These are phyloP conservation scores for Arabis alpina DNA, from an alignment of 345 rosid genomes.

Conservation along the genomic window DNA sequence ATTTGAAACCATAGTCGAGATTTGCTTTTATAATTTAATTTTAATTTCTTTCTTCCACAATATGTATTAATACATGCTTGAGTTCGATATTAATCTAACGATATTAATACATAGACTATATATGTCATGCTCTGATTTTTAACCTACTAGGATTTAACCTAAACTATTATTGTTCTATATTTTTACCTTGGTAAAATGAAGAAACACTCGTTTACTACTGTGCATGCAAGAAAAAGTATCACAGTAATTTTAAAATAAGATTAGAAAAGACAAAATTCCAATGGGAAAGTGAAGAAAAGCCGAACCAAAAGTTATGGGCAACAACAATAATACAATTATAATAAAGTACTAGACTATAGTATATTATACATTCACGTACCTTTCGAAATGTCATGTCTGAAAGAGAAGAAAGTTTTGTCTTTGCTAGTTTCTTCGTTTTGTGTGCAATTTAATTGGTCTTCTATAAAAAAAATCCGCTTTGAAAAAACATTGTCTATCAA, in stretches of 20 bases:
- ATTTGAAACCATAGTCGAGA: no score
- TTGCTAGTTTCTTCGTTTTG: constrained; percentile 35
- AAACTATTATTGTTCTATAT: not conserved
- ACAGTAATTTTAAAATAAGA: constrained; percentile 13
- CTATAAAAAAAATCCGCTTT: no score
- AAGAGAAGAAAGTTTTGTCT: constrained; percentile 43
- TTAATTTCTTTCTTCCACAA: no score
- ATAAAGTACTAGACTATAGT: no score
- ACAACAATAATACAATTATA: constrained; percentile 8
- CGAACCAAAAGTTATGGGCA: constrained; percentile 41
- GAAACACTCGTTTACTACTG: constrained; percentile 38
- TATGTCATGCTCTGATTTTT: no score
- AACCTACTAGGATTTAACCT: not conserved
- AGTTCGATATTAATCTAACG: no score
- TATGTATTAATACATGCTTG: no score
- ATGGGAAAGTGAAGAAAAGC: constrained; percentile 33
- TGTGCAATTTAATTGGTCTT: constrained; percentile 29
- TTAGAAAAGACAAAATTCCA: constrained; percentile 9
- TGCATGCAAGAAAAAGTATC: constrained; percentile 31
- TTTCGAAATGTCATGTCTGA: constrained; percentile 38
- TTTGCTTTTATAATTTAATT: no score
- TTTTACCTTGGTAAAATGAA: constrained; percentile 30
- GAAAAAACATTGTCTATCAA: no score
- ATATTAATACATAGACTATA: no score
- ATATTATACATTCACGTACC: constrained; percentile 6